Percentiles rank a stretch among this genome's conserved stretches.
phyloP scores from a whole-genome alignment of 805 yeast genomes.

The Yamadazyma nakazawae region DNA sequence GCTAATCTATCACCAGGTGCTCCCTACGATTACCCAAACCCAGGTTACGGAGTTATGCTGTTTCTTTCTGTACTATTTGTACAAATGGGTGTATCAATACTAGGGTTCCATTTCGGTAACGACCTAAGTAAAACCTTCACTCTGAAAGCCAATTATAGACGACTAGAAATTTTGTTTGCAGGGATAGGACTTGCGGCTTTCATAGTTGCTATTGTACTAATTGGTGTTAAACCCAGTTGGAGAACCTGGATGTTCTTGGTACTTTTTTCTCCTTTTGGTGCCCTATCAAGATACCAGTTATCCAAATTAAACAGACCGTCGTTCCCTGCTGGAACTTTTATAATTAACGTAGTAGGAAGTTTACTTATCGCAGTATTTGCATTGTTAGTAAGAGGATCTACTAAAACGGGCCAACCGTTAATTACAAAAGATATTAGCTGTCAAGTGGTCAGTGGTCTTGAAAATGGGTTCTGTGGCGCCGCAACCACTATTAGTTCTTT shows the following conservation, averaged over 20 bases:
- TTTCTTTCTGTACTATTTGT: constrained; percentile 59
- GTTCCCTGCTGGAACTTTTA: constrained; percentile 55
- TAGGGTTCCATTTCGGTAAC: constrained; percentile 58
- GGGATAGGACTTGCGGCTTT: constrained; percentile 22
- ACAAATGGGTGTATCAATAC: constrained; percentile 58
- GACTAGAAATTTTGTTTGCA: constrained; percentile 2
- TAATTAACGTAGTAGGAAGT: constrained; percentile 49
- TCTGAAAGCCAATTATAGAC: background rate
- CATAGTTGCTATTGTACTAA: constrained; percentile 40
- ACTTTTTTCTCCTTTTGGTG: constrained; percentile 71
- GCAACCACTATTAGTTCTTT: constrained; percentile 78
- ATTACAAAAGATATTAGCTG: constrained; percentile 37
- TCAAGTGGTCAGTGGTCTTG: constrained; percentile 52
- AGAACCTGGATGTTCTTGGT: constrained; percentile 69
- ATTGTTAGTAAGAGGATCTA: constrained; percentile 44
- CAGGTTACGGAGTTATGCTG: constrained; percentile 79
- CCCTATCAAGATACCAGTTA: constrained; percentile 53
- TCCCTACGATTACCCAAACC: constrained; percentile 46
- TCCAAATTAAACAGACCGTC: constrained; percentile 47
- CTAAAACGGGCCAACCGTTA: constrained; percentile 17
- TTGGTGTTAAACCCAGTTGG: constrained; percentile 42
- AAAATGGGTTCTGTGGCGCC: constrained; percentile 68
- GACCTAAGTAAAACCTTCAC: constrained; percentile 29
- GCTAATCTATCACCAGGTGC: constrained; percentile 37
- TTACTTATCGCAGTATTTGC: constrained; percentile 42